Base-by-base conservation (phyloP, 176 grass and related monocot species). In the Melocanna baccifera region DNA sequence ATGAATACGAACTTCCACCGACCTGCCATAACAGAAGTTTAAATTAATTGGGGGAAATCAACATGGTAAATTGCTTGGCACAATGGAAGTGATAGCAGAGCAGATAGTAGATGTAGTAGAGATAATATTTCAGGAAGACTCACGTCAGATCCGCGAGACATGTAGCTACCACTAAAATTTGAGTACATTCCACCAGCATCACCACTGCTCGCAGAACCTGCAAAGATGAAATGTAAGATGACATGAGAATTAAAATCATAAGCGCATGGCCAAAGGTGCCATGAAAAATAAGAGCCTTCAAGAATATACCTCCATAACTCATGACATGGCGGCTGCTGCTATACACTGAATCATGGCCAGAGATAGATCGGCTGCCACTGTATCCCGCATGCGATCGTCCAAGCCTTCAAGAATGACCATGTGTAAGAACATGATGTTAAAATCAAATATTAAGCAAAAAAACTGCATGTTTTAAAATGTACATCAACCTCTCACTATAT, bases 131-230 rank as follows among this genome's bases (percentile, higher is more conserved):
- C 9, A 85, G 40, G 30, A 74, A 73, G 56, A 84, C 93, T 92
- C 82, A 98, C 96, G 73, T 98, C 87, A 81, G 91, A 95, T 87
- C 96, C 90, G 83, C 89, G 93, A 87, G 89, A 79, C 76, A 85
- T 20, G 66, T 95, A 92, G 77, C 85, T 84, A 63, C 61, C 50
- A 82, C 63, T 85, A 41, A 78, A 94, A 85, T 77, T 88, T 61
- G 92, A 81, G 88, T 94, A 94, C 83, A 89, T 71, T 50, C 88
- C 92, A 86, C 85, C 86, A 83, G 81, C 57, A 79, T 91, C 91
- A 87, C 64, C 84, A 76, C 63, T 47, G 28, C 85, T 84, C 45
- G 83, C 65, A 70, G 91, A 95, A 84, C 83, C 96, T 98, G 50
- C 25, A 50, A 43, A 73, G 67, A 45, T 77, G 70, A 63, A 48